A percentile compares a stretch with the other conserved stretches of the same genome.
phyloP scores from a whole-genome alignment of 2,329 filamentous ascomycete genomes.

The Trichoderma sp. region DNA sequence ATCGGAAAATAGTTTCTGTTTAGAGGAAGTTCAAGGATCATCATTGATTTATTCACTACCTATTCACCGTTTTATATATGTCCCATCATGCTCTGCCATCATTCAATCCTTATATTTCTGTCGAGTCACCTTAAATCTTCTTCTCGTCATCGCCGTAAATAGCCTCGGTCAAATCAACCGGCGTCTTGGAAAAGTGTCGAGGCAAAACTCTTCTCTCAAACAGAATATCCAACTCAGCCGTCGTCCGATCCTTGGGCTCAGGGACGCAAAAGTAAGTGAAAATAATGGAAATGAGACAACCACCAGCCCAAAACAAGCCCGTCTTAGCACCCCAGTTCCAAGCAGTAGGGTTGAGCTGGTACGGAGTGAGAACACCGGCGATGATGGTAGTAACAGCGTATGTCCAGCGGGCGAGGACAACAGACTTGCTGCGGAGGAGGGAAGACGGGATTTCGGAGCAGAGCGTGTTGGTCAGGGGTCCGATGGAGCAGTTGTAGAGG shows the following conservation, averaged over 20 bases:
- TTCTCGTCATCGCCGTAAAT: slow-evolving; percentile 1
- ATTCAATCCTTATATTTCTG: neutral
- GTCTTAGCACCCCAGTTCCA: slow-evolving; percentile 49
- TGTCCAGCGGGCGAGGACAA: slow-evolving; percentile 47
- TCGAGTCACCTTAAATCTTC: neutral
- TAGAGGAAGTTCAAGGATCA: neutral
- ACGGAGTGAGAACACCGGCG: slow-evolving; percentile 48
- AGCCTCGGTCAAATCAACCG: slow-evolving; percentile 13
- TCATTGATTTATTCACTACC: neutral
- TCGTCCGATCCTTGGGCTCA: slow-evolving; percentile 51
- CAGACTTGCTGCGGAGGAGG: slow-evolving; percentile 53
- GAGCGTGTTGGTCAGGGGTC: slow-evolving; percentile 52
- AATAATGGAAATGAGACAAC: slow-evolving; percentile 46
- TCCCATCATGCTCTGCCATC: neutral
- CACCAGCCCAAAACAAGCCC: slow-evolving; percentile 48
- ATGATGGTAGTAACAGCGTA: slow-evolving; percentile 49
- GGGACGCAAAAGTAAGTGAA: slow-evolving; percentile 53
- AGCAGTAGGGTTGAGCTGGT: slow-evolving; percentile 45
- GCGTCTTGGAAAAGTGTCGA: slow-evolving; percentile 28
- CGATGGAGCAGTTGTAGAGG: slow-evolving; percentile 54
- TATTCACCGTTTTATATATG: neutral
- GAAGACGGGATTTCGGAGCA: slow-evolving; percentile 53
- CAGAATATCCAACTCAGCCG: slow-evolving; percentile 40
- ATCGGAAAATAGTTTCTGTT: neutral
- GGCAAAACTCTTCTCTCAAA: slow-evolving; percentile 31